Evolutionary conservation across 805 yeast species (phyloP), one percentile per base, ranked within the genome.

Genomic region (Lipomyces sp.): DNA sequence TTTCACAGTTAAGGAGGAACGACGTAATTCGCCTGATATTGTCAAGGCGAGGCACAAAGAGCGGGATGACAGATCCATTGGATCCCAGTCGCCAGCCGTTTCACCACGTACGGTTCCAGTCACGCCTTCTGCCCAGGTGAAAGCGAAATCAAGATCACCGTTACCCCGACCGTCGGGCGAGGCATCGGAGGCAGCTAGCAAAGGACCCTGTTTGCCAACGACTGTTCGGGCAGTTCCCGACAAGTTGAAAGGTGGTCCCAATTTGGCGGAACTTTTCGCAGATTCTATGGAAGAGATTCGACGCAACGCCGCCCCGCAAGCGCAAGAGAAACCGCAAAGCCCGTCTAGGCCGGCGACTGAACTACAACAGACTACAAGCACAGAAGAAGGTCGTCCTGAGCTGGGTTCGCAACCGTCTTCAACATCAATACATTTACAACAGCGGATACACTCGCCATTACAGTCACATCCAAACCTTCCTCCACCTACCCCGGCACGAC

Each of bases 181-280:
- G 8, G 24, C 54, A 29, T 51, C 54, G n/a, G 54, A 51, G 11
- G 54, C 54, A 34, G 35, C 59, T 13, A 34, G 33, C 29, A 37
- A 53, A 6, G 53, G 59, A 8, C 58, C 29, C 1, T 15, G 42
- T 24, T 53, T 57, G 5, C 2, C 45, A 11, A 48, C 54, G 4
- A 29, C 61, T 0, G n/a, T 13, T 15, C 57, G 34, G 57, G 57
- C 24, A 24, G 24, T 11, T 10, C 45, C 6, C 32, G 37, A 15
- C 10, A 63, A 63, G 57, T 24, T 59, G 29, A 56, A 34, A 33
- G 15, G 18, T 2, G 70, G 69, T 24, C 70, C 70, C 35, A 68
- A 66, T 11, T 37, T 66, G 32, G 61, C 63, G 2, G 69, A 66
- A 54, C 42, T 66, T 32, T 66, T 66, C 48, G 60, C 69, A n/a